A percentile compares a stretch with the other conserved stretches of the same genome.
These are phyloP conservation scores for Suillus americanus DNA, from an alignment of 768 basidiomycete genomes.

Conservation along the genomic window DNA sequence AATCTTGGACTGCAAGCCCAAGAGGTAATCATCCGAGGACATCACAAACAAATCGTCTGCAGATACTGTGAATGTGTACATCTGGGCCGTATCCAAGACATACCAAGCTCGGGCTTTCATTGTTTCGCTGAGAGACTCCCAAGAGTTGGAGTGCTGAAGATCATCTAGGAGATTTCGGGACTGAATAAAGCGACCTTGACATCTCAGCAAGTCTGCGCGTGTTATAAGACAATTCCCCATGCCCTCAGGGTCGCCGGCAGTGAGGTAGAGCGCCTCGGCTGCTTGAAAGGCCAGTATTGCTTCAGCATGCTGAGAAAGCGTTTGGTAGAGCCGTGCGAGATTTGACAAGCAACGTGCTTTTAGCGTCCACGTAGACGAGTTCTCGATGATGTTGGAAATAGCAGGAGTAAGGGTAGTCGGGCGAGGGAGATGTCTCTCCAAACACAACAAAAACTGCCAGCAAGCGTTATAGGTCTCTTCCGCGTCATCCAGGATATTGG, in stretches of 20 bases:
- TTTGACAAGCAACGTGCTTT: neutral
- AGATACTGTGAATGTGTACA: neutral
- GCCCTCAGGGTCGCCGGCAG: neutral
- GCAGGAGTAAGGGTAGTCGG: neutral
- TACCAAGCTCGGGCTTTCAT: neutral
- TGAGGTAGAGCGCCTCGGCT: neutral
- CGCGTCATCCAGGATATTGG: neutral
- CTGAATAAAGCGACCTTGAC: neutral
- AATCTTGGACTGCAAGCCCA: neutral
- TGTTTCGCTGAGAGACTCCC: neutral
- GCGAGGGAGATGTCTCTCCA: neutral
- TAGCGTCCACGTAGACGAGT: neutral
- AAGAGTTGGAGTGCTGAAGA: neutral
- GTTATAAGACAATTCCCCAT: neutral
- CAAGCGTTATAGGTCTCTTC: neutral
- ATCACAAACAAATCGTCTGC: neutral
- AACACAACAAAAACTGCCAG: neutral
- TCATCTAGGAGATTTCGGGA: neutral
- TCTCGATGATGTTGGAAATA: neutral
- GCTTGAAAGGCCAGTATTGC: neutral
- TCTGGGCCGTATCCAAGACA: neutral
- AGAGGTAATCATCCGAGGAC: neutral
- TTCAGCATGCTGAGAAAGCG: neutral
- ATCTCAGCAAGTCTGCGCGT: neutral
- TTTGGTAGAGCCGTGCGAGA: neutral